Percentiles rank a stretch among this genome's conserved stretches.
Evolutionary conservation across 78 protist species (phyloP).

Genomic region (Chrysochromulina parva): DNA sequence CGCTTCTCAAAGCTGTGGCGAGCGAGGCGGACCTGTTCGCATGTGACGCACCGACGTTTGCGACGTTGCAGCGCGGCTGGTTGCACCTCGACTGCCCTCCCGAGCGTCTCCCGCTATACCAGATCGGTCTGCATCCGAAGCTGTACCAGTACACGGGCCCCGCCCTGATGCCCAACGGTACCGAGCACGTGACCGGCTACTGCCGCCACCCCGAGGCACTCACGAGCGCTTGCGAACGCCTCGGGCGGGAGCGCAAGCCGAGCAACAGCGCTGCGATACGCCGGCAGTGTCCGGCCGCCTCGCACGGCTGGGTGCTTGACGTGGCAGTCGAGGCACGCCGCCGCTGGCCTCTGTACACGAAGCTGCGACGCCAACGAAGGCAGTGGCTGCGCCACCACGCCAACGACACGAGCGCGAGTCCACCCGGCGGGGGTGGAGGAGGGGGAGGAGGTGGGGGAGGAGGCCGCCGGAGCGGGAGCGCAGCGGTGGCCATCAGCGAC

Average conservation of each 20-base stretch:
- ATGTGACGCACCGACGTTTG: not conserved
- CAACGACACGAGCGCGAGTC: not conserved
- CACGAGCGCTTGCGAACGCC: not conserved
- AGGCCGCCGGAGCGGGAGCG: not conserved
- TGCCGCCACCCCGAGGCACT: not conserved
- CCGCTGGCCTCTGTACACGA: no score
- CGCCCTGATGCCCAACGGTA: no score
- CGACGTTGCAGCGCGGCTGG: not conserved
- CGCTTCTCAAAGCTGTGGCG: no score
- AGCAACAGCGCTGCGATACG: not conserved
- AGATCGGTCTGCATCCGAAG: not conserved
- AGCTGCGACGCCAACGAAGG: no score
- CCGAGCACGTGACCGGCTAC: not conserved
- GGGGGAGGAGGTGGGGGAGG: not conserved
- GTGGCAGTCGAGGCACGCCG: not conserved
- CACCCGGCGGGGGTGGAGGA: not conserved
- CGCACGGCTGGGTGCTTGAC: not conserved
- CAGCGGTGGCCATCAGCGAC: not conserved
- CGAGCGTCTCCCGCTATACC: not conserved
- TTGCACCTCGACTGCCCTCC: not conserved
- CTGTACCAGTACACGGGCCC: not conserved
- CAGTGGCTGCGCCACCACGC: not conserved
- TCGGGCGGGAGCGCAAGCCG: not conserved
- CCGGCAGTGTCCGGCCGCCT: not conserved
- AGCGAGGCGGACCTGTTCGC: not conserved